Evolutionary conservation across 208 protist genomes (phyloP), one percentile per base, ranked within the genome.

Genomic region (Herpetomonas samuelpessoai): DNA sequence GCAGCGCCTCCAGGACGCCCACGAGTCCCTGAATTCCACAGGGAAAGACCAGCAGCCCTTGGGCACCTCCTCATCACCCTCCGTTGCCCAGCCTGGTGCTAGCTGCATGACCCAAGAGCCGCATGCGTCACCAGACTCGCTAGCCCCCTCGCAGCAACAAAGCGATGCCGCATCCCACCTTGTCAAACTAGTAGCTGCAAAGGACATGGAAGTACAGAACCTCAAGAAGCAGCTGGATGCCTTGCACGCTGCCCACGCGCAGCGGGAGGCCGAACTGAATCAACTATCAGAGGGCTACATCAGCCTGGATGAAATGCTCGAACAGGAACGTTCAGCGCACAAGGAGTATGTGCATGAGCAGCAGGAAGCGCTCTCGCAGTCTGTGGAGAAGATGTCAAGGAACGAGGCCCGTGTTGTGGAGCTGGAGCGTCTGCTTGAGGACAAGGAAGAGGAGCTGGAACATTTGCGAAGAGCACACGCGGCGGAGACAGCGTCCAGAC

Each of bases 341-440:
- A 45, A 68, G 46, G 49, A 54, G 2, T 41, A 66, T 1, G 7
- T 59, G 0, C 52, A 35, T n/a, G 12, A 59, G 50, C 57, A 71
- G 28, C 50, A 71, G 22, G 25, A 67, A 26, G 44, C 62, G 53
- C 22, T 30, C 39, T 19, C 48, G 46, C 50, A 44, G 18, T 2
- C 51, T 4, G 28, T 27, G 0, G 61, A 62, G 12, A 49, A 53
- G 14, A 14, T 68, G 12, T 39, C 62, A 7, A 29, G 54, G 4
- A 21, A 68, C 0, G 58, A 62, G 45, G 58, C 46, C 2, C 45
- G 64, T 26, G 44, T 77, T 24, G 68, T 65, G 25, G 41, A 54
- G 16, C 52, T 62, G 39, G 63, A 71, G 41, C 56, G 68, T 29
- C 41, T 44, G 26, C 54, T 74, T 31, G 63, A 80, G 51, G 21